Conservation (phyloP, 2,329 filamentous ascomycete species). For the Fusarium staphyleae region DNA sequence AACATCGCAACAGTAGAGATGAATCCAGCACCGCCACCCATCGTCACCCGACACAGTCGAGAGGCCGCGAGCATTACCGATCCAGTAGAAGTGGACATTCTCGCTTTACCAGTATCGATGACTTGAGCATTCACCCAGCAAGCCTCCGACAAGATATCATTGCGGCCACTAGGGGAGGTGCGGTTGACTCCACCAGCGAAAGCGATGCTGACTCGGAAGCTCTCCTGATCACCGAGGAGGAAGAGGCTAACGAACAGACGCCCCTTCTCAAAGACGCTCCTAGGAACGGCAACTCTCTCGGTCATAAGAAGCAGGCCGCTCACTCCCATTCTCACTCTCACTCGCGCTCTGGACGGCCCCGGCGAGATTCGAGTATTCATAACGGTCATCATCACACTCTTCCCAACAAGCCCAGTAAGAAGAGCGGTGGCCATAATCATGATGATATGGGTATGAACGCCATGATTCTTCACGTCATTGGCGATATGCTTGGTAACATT, state of each 20-base stretch:
- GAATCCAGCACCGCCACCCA: constrained; percentile 41
- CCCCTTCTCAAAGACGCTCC: constrained; percentile 55
- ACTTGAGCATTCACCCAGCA: constrained; percentile 86
- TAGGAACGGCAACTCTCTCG: constrained; percentile 43
- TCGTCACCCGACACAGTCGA: constrained; percentile 45
- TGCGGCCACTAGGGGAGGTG: constrained; percentile 69
- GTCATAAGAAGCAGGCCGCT: constrained; percentile 30
- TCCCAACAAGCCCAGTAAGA: constrained; percentile 66
- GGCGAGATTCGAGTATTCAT: constrained; percentile 65
- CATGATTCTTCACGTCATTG: constrained; percentile 77
- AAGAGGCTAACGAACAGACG: constrained; percentile 53
- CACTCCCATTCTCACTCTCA: constrained; percentile 30
- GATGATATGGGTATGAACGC: constrained; percentile 95
- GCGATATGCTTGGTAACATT: constrained; percentile 85
- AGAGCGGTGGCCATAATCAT: constrained; percentile 77
- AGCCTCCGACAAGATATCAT: constrained; percentile 94
- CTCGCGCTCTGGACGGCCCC: constrained; percentile 40
- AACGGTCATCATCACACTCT: constrained; percentile 81
- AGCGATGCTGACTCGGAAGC: constrained; percentile 60
- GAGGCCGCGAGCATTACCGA: constrained; percentile 55
- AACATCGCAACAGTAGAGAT: constrained; percentile 38
- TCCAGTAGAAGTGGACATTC: constrained; percentile 59
- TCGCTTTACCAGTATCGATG: constrained; percentile 69
- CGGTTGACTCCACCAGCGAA: constrained; percentile 60
- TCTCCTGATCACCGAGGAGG: constrained; percentile 52